These are phyloP conservation scores for Paecilomyces variotii DNA, from an alignment of 2,329 filamentous ascomycete species.

Conservation along the genomic window DNA sequence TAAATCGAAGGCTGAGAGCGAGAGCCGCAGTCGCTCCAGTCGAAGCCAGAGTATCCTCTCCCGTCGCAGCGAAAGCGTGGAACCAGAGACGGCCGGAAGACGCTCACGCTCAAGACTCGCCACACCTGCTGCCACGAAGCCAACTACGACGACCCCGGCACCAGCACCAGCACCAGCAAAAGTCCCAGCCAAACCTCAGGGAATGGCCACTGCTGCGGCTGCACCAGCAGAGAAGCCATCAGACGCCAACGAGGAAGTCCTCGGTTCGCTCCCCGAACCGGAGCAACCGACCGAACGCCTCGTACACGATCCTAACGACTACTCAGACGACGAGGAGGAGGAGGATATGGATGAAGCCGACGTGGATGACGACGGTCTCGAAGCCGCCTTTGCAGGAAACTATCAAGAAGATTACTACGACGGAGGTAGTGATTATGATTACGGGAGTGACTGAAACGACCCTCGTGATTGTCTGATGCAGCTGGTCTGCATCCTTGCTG, in stretches of 20 bases:
- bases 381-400: constrained; percentile 29
- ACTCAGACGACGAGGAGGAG: constrained; percentile 14
- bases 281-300: constrained; percentile 3
- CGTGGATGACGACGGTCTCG: constrained; percentile 24
- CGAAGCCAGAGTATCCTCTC: constrained; percentile 27
- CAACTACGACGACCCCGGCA: constrained; percentile 3
- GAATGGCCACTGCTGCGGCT: constrained; percentile 8
- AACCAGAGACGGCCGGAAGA: constrained; percentile 13
- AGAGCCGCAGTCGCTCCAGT: constrained; percentile 22
- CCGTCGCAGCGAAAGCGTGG: constrained; percentile 20
- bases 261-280: constrained; percentile 14
- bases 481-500: background rate
- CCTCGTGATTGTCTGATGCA: background rate
- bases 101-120: constrained; percentile 11
- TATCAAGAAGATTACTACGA: constrained; percentile 24
- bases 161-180: background rate
- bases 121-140: constrained; percentile 10
- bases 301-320: constrained; percentile 14
- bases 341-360: constrained; percentile 29
- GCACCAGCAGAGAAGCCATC: constrained; percentile 6
- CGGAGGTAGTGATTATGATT: constrained; percentile 28
- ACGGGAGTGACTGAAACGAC: constrained; percentile 19
- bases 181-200: constrained; percentile 4
- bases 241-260: constrained; percentile 15
- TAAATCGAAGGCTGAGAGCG: constrained; percentile 20